Percentiles rank a stretch among this genome's conserved stretches.
phyloP scores from a whole-genome alignment of 1,284 basidiomycete species.

The Ceratobasidium sp. region DNA sequence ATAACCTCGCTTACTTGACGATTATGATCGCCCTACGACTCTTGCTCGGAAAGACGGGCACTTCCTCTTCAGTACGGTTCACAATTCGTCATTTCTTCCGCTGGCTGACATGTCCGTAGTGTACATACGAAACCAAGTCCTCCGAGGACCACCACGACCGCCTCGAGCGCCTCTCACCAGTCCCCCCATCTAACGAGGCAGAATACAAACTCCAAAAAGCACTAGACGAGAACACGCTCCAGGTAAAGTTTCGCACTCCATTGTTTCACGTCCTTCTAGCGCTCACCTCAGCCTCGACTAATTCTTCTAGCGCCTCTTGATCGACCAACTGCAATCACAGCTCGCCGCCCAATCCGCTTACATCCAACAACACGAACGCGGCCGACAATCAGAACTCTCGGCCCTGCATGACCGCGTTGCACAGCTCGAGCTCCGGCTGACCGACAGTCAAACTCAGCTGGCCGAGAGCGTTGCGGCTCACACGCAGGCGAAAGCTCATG shows the following conservation, averaged over 20 bases:
- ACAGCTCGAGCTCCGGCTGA: conserved; percentile 21
- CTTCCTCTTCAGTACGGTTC: conserved; percentile 25
- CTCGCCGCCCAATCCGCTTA: background rate
- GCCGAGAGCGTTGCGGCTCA: conserved; percentile 10
- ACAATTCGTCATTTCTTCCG: background rate
- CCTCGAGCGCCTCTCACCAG: conserved; percentile 5
- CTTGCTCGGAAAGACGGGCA: conserved; percentile 36
- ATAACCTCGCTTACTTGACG: background rate
- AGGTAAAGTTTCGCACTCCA: conserved; percentile 8
- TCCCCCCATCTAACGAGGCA: background rate
- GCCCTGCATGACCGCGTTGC: conserved; percentile 10
- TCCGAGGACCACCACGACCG: conserved; percentile 15
- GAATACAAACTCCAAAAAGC: conserved; percentile 29
- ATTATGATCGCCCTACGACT: conserved; percentile 43
- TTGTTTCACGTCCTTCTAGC: background rate
- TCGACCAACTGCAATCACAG: conserved; percentile 41
- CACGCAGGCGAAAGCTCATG: conserved; percentile 20
- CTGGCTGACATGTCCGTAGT: conserved; percentile 12
- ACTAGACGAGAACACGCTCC: conserved; percentile 43
- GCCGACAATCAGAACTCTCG: background rate
- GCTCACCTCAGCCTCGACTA: background rate
- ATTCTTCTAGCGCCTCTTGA: conserved; percentile 27
- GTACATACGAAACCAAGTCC: conserved; percentile 43
- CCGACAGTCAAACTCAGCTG: conserved; percentile 17
- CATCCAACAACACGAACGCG: conserved; percentile 1